Percentiles rank a stretch among this genome's conserved stretches.
Conservation (phyloP, 1,284 basidiomycete species). For the Paramarasmius palmivorus region DNA sequence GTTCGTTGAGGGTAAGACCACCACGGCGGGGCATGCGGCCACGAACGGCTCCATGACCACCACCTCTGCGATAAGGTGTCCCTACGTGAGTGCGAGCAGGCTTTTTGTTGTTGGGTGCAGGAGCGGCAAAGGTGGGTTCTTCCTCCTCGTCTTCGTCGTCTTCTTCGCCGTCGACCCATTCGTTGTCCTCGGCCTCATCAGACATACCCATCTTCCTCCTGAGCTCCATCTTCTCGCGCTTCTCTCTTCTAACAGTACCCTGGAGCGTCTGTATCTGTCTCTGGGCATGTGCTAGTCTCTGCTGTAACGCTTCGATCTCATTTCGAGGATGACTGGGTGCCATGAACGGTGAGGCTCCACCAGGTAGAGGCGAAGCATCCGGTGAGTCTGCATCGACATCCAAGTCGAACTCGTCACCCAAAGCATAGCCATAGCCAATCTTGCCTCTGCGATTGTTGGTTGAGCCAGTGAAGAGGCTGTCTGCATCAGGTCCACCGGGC, state of each 20-base stretch:
- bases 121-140: slow-evolving; percentile 29
- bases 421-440: slow-evolving; percentile 33
- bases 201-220: slow-evolving; percentile 49
- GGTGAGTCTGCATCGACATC: slow-evolving; percentile 59
- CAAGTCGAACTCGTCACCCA: slow-evolving; percentile 36
- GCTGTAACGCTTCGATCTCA: slow-evolving; percentile 78
- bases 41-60: slow-evolving; percentile 45
- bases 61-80: slow-evolving; percentile 26
- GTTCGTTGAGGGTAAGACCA: slow-evolving; percentile 57
- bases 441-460: slow-evolving; percentile 49
- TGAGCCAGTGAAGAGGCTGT: slow-evolving; percentile 72
- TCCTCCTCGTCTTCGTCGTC: slow-evolving; percentile 48
- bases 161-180: slow-evolving; percentile 37
- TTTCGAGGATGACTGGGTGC: slow-evolving; percentile 73
- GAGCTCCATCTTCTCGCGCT: slow-evolving; percentile 72
- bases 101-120: neutral
- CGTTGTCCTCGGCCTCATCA: slow-evolving; percentile 27
- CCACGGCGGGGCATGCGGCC: slow-evolving; percentile 44
- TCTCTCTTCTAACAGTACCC: slow-evolving; percentile 76
- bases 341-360: slow-evolving; percentile 38
- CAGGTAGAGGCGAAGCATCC: slow-evolving; percentile 59
- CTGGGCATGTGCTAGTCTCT: slow-evolving; percentile 80
- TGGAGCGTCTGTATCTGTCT: slow-evolving; percentile 80
- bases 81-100: neutral
- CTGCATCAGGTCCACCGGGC: slow-evolving; percentile 59